A percentile compares a stretch with the other conserved stretches of the same genome.
These are phyloP conservation scores for Ustilago cynodontis DNA, from an alignment of 1,284 basidiomycete genomes.

Conservation along the genomic window DNA sequence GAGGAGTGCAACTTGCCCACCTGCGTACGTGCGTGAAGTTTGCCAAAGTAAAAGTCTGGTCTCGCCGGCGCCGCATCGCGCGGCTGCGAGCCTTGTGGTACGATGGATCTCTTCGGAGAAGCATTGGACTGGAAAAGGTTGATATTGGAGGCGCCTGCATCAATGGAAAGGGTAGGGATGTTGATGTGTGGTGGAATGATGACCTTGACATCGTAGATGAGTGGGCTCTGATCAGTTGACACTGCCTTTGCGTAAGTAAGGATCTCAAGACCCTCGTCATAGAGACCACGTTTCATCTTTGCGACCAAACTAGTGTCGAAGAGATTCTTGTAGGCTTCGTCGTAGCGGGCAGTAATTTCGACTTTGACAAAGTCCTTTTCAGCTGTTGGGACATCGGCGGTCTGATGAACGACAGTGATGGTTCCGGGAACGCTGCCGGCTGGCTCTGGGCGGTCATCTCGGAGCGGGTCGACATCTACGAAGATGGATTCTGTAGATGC, in stretches of 20 bases:
- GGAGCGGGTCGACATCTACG: constrained; percentile 45
- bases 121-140: constrained; percentile 32
- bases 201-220: constrained; percentile 58
- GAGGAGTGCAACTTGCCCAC: constrained; percentile 40
- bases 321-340: constrained; percentile 48
- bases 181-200: constrained; percentile 51
- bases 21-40: constrained; percentile 46
- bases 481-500: constrained; percentile 55
- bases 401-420: constrained; percentile 40
- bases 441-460: constrained; percentile 36
- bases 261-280: constrained; percentile 56
- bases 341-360: constrained; percentile 58
- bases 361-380: constrained; percentile 53
- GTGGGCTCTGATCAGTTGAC: constrained; percentile 32
- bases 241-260: constrained; percentile 55
- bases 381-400: constrained; percentile 17
- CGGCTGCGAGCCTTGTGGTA: neutral
- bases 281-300: constrained; percentile 56
- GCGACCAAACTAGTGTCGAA: constrained; percentile 53
- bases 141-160: constrained; percentile 47
- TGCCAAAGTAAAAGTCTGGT: constrained; percentile 48
- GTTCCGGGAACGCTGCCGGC: constrained; percentile 47
- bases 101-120: neutral
- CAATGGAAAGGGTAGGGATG: constrained; percentile 44
- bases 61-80: constrained; percentile 13